Base-by-base conservation (phyloP, 179 eudicot genomes). In the Amaranthus tricolor region DNA sequence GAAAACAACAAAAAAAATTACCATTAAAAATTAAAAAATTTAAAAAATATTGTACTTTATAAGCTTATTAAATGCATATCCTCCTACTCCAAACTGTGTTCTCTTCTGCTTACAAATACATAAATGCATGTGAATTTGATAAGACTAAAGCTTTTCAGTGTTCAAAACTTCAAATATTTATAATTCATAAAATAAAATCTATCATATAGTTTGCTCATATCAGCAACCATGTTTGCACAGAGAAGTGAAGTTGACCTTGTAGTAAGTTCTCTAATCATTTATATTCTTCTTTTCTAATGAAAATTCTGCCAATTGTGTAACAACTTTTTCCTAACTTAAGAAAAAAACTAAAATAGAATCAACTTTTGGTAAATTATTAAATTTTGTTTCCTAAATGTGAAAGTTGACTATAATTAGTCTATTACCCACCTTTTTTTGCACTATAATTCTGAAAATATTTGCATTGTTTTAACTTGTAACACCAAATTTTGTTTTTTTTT, bases 191-290 rank as follows among this genome's bases (percentile, higher is more conserved):
- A 31, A 31, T 31, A 31, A 31, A 31, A 31, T 31, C 40, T 31
- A 4, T 64, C 17, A 64, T 44, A 64, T 0, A 5, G 24, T 74
- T 68, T 61, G 70, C 72, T 73, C 72, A 83, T 72, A 74, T 83
- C 78, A 79, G 49, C 73, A 78, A 52, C 68, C 70, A 78, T 75
- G 79, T 73, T 74, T 16, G 76, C 47, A 78, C 76, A 78, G 76
- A 49, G 68, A 72, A 75, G 6, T 67, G 81, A 66, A 49, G n/a
- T 66, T 66, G 71, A 77, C 72, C 31, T 50, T 52, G 67, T 82
- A 40, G 67, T 82, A 40, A 73, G 50, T 62, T 70, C 67, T 76
- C 70, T 52, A 61, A 53, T 68, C 74, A 69, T 69, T 76, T 8
- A 11, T 51, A 53, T 68, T n/a, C 55, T 51, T 10, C 55, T 51